Evolutionary conservation across 495 filamentous ascomycete species (phyloP), one percentile per base, ranked within the genome.

Genomic region (Rostrohypoxylon terebratum): DNA sequence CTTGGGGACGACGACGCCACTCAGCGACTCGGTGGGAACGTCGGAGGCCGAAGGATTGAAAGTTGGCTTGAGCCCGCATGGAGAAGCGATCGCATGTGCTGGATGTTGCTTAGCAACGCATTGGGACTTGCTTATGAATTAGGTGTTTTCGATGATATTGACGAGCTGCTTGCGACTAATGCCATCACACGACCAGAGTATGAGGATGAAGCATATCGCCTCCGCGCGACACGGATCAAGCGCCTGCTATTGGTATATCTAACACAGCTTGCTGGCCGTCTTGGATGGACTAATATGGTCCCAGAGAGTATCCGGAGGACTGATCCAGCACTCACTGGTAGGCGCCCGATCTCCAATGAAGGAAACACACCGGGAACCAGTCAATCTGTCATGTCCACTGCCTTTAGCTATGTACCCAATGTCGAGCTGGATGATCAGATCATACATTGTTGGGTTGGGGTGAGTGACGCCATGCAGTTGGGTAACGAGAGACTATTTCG

Each of bases 41-140:
- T 90, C 10, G 87, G 89, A 7, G 90, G 89, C 8, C 88, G 87
- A 79, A 89, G 92, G 23, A 95, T 97, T 59, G 93, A 94, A 75
- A 94, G 93, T 76, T 98, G 96, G 92, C 87, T 97, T 33, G 96
- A 98, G 78, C 96, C 96, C 14, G 94, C 93, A n/a, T 94, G 94
- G 92, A 84, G 95, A 69, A 97, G 93, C 67, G 96, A 99, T 69
- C 91, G 94, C 44, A 97, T 99, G 94, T 97, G 93, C 71, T 98
- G 96, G 96, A 98, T 97, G 93, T 79, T 99, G 13, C 86, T 99
- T 51, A 96, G 94, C 65, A 96, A 92, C 33, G 94, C 93, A 4
- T 90, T 96, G 82, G 90, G 94, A 1, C 83, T 99, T 40, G 92
- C 94, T 0, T 96, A 96, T 65, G 96, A 99, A 79, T 87, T 99